Conservation (phyloP, 179 eudicot species). For the Amaranthus tricolor region DNA sequence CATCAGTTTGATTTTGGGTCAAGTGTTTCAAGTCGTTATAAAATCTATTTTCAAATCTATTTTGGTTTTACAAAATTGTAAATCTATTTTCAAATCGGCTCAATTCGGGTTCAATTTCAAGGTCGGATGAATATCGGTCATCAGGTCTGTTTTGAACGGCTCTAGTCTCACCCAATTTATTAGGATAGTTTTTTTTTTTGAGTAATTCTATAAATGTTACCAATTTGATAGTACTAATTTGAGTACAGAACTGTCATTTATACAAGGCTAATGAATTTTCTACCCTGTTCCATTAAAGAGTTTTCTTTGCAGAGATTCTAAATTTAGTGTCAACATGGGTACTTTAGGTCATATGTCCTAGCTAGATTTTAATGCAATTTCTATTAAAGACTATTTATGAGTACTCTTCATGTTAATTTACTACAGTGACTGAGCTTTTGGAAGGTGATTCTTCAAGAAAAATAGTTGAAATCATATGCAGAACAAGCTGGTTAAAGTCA, state of each 20-base stretch:
- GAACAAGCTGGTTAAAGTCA: slow-evolving; percentile 68
- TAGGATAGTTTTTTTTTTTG: too few species aligned
- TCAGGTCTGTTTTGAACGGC: too few species aligned
- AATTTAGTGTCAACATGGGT: background rate
- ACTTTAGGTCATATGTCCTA: background rate
- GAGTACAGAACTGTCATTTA: background rate
- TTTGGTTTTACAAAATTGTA: too few species aligned
- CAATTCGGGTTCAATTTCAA: too few species aligned
- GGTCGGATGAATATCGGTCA: too few species aligned
- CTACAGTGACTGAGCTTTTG: slow-evolving; percentile 83
- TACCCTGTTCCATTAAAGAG: background rate
- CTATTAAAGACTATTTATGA: background rate
- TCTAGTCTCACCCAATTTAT: too few species aligned
- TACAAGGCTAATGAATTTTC: background rate
- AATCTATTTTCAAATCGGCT: too few species aligned
- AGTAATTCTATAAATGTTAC: background rate
- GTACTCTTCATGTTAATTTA: background rate
- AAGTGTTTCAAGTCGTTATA: too few species aligned
- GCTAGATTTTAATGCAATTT: background rate
- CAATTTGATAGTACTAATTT: background rate
- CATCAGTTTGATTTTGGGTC: too few species aligned
- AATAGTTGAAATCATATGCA: slow-evolving; percentile 87
- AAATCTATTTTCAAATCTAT: too few species aligned
- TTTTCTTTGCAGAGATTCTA: background rate
- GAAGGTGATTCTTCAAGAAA: slow-evolving; percentile 90